Conservation (phyloP, 2,329 filamentous ascomycete species). For the Hortaea sp. region DNA sequence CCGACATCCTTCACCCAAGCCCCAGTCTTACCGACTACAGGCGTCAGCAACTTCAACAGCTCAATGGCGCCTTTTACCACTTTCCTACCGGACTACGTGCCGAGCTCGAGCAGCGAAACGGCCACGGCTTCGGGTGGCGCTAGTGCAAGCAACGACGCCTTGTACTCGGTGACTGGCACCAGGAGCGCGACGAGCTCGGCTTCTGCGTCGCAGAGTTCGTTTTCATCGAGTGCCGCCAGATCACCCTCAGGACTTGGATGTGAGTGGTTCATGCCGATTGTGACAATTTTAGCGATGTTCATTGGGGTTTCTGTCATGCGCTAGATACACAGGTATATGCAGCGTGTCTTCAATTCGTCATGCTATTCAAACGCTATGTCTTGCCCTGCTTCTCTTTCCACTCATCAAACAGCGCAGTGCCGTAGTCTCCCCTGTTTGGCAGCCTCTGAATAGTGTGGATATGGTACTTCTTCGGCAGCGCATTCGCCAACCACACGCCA, state of each 20-base stretch:
- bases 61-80: slow-evolving; percentile 11
- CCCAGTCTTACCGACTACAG: slow-evolving; percentile 19
- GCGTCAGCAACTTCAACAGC: slow-evolving; percentile 3
- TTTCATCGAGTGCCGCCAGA: too few species aligned
- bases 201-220: too few species aligned
- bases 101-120: neutral
- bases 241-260: too few species aligned
- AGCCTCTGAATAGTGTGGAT: slow-evolving; percentile 63
- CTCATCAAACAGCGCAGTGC: slow-evolving; percentile 38
- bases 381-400: slow-evolving; percentile 7
- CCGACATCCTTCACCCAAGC: slow-evolving; percentile 26
- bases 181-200: too few species aligned
- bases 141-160: too few species aligned
- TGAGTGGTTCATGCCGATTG: too few species aligned
- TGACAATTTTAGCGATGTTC: too few species aligned
- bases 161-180: too few species aligned
- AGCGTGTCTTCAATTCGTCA: too few species aligned
- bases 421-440: slow-evolving; percentile 68
- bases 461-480: slow-evolving; percentile 64
- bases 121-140: neutral
- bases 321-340: too few species aligned
- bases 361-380: neutral
- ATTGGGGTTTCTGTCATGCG: too few species aligned
- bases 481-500: slow-evolving; percentile 64
- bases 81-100: slow-evolving; percentile 3